phyloP scores from a whole-genome alignment of 106 monocot genomes.

The Triglochin maritima region DNA sequence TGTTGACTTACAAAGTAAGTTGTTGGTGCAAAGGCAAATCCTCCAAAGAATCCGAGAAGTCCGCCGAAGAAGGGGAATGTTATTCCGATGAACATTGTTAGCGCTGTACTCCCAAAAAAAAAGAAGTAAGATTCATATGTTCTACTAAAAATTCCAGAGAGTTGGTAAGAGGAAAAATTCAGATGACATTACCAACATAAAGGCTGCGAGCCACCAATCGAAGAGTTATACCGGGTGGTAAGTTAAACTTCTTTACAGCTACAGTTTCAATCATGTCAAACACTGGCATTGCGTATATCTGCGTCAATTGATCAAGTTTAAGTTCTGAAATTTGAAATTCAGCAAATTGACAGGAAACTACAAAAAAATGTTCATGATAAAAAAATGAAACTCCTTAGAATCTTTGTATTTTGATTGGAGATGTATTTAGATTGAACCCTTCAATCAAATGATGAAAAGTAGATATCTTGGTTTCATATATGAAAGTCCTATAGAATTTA shows the following conservation, averaged over 20 bases:
- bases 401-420: too few species aligned
- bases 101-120: background rate
- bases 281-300: constrained; percentile 21
- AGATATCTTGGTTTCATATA: background rate
- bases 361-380: background rate
- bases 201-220: constrained; percentile 23
- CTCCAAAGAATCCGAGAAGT: constrained; percentile 30
- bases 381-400: background rate
- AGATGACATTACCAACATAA: constrained; percentile 22
- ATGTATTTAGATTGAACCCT: too few species aligned
- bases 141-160: background rate
- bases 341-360: background rate
- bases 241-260: constrained; percentile 21
- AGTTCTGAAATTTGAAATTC: background rate
- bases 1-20: constrained; percentile 27
- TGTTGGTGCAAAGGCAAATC: constrained; percentile 34
- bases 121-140: background rate
- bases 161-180: background rate
- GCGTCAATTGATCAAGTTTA: background rate
- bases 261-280: constrained; percentile 44
- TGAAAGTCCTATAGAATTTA: too few species aligned
- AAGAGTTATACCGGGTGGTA: constrained; percentile 22
- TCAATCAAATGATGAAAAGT: background rate
- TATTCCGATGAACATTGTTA: constrained; percentile 24
- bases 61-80: constrained; percentile 26